Base-by-base conservation (phyloP, 306 rosid species). In the Lathyrus oleraceus region DNA sequence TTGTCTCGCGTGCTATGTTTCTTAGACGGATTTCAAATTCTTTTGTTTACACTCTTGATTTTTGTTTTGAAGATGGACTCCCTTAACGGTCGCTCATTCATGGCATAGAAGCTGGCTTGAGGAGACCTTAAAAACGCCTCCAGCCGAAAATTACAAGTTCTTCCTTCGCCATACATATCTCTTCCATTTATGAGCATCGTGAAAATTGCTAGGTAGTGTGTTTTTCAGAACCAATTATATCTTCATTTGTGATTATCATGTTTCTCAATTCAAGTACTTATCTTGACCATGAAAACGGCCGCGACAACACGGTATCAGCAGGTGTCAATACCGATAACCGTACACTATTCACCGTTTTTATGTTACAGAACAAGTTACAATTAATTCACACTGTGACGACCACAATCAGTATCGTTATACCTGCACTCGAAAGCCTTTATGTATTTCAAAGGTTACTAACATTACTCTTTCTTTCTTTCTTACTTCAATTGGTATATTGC, bases 171-270 rank as follows among this genome's bases (percentile, higher is more conserved):
- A 8, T 91, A 84, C 76, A 1, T 94, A 20, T 88, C 89, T 69
- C 91, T 94, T 72, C 99, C 99, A 51, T 86, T 94, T 42, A 91
- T 83, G 99, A 94, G 99, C 86, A 94, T 94, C 54, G 75, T 86
- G 60, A 83, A 74, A 78, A 91, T 94, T 83, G 92, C 96, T 47
- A 85, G 97, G 99, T 91, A 72, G n/a, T 73, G 85, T 78, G 42
- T 62, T 42, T 17, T 47, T 6, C 56, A 16, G 59, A 15, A 30
- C 63, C 43, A n/a, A n/a, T n/a, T n/a, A n/a, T n/a, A n/a, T n/a
- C n/a, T n/a, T n/a, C n/a, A n/a, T n/a, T n/a, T n/a, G n/a, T n/a
- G n/a, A n/a, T n/a, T n/a, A n/a, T n/a, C n/a, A n/a, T n/a, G n/a
- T n/a, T n/a, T n/a, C n/a, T n/a, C n/a, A n/a, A n/a, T n/a, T n/a